Evolutionary conservation across 2,329 filamentous ascomycete genomes (phyloP), one percentile per base, ranked within the genome.

Genomic region (Aspergillus fischeri): DNA sequence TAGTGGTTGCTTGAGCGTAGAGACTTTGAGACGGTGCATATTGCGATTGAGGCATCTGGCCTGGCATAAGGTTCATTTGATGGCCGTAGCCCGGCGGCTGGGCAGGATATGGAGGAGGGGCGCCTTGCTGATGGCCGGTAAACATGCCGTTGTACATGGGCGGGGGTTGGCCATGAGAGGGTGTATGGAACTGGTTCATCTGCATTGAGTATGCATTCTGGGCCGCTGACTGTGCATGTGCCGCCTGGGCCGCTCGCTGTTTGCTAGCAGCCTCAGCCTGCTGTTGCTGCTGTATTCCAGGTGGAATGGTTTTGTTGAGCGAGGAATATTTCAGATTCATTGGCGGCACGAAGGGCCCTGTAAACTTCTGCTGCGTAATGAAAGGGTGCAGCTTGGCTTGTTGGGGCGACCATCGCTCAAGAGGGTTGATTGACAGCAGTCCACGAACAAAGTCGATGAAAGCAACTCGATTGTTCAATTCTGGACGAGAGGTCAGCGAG

Each of bases 361-460:
- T 97, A 71, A 89, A 99, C 78, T 97, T 99, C 70, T 95, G 90
- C 72, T 99, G 94, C 0, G 94, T 99, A 70, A 99, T 99, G 75
- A 99, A 99, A 0, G 94, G 94, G 71, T 99, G 94, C 58, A 97
- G 80, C 72, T 97, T 97, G 35, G 94, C 94, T 77, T 99, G 94
- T 70, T 97, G 93, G 6, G 94, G 94, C 3, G 94, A 96, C 94
- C 94, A 99, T 73, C 94, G 82, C 75, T 99, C 94, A 35, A 99
- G 82, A 3, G 94, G 94, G 71, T 97, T 99, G 71, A 97, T 95
- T 59, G 90, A 96, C 56, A 99, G 80, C 42, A 99, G 77, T 14
- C 94, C 94, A 63, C 94, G 87, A 25, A 97, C 94, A 68, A 99
- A 99, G 74, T 99, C 94, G 71, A 97, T 99, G 68, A 99, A 99